Evolutionary conservation across 176 grass and related monocot species (phyloP).

Genomic region (Microstegium vimineum): DNA sequence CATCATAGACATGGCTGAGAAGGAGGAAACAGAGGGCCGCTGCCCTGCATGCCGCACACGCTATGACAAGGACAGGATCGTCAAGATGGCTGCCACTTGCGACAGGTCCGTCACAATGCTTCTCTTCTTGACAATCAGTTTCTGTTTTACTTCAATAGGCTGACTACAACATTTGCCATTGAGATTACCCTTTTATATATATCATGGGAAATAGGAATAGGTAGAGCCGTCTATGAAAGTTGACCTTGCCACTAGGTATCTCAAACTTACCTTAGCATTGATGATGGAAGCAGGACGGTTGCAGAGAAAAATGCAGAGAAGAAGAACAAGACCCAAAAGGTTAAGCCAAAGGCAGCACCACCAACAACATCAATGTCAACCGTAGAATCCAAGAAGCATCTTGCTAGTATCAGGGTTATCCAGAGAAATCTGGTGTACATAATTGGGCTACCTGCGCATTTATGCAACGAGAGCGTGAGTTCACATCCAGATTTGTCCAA

Average conservation of each 20-base stretch:
- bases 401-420: conserved; percentile 84
- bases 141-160: background rate
- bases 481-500: conserved; percentile 10
- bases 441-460: conserved; percentile 83
- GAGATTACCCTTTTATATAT: background rate
- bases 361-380: background rate
- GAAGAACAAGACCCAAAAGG: conserved; percentile 82
- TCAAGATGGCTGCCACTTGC: conserved; percentile 79
- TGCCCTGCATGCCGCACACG: conserved; percentile 81
- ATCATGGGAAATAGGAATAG: background rate
- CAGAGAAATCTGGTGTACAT: conserved; percentile 97
- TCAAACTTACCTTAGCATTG: background rate
- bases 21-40: conserved; percentile 86
- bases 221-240: background rate
- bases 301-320: conserved; percentile 74
- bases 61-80: conserved; percentile 97
- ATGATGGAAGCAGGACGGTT: conserved; percentile 47
- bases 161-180: too few relatives aligned
- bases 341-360: conserved; percentile 46
- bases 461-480: conserved; percentile 82
- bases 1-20: conserved; percentile 94
- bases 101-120: conserved; percentile 43
- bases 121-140: background rate
- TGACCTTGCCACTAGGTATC: background rate
- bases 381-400: conserved; percentile 86